Base-by-base conservation (phyloP, 768 basidiomycete species). In the Tylopilus cervinicoccineus region DNA sequence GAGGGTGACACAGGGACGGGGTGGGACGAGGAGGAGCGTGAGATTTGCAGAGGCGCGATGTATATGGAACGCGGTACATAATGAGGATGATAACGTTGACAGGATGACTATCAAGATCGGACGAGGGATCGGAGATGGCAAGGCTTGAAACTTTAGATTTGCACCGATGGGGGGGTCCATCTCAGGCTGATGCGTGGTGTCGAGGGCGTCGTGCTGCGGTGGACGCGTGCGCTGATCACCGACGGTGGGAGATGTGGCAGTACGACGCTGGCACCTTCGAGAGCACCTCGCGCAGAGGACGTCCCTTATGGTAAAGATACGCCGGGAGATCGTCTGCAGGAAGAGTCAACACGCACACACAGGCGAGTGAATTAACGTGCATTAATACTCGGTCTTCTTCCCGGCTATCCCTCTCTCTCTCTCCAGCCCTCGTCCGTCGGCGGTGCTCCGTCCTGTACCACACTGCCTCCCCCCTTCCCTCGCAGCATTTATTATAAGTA, bases 61-160 rank as follows among this genome's bases (percentile, higher is more conserved):
- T 52, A 62, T 53, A 56, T 51, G 56, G 53, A 46, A 38, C 20
- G 27, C n/a, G 33, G 50, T 61, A 60, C 55, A 62, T 60, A 60
- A 62, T 34, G 50, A 61, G 47, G 63, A 43, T 63, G 64, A 64
- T 66, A 67, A 67, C 65, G 63, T 64, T 67, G 54, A 29, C 42
- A 23, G 26, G 52, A 24, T 38, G 42, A 37, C 36, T 53, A 60
- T 61, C 62, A 48, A 52, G 65, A 63, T 65, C 56, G 59, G 52
- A 33, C 20, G 38, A 31, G 39, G 40, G 64, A 66, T 66, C 65
- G 64, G 62, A 62, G 66, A 63, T 66, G 59, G 39, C 34, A 53
- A 47, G 48, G 46, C 48, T 34, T 46, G 26, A 63, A 68, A 66
- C 58, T 39, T 63, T 68, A 66, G 65, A 66, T 66, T 66, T 45